These are phyloP conservation scores for Lantana camara DNA, from an alignment of 257 asterid genomes.

Conservation along the genomic window DNA sequence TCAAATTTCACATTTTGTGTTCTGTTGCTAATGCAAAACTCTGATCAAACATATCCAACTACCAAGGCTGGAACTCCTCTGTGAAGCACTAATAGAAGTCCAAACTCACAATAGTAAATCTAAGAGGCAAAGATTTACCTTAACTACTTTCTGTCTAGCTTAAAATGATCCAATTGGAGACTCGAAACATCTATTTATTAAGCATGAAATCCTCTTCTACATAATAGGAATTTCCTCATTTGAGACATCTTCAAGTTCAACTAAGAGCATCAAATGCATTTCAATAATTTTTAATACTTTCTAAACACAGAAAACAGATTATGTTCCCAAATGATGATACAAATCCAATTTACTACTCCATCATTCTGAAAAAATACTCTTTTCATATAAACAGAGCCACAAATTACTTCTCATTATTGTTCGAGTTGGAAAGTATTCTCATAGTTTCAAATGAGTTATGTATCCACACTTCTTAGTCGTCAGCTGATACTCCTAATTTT, in stretches of 20 bases:
- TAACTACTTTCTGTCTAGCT: neutral
- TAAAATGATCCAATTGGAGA: neutral
- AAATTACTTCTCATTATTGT: neutral
- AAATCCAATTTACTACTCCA: neutral
- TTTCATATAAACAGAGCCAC: neutral
- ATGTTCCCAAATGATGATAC: neutral
- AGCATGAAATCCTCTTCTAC: too few relatives aligned
- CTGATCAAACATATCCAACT: slow-evolving; percentile 12
- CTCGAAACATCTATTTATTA: slow-evolving; percentile 8
- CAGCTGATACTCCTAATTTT: neutral
- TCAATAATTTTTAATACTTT: neutral
- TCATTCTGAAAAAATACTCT: neutral
- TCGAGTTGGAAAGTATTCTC: neutral
- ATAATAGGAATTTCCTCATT: too few relatives aligned
- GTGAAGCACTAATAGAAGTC: neutral
- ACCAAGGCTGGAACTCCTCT: neutral
- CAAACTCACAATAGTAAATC: too few relatives aligned
- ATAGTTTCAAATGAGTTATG: neutral
- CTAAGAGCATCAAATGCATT: neutral
- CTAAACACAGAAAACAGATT: neutral
- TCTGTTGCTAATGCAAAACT: neutral
- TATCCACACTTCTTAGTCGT: neutral
- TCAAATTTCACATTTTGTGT: slow-evolving; percentile 1
- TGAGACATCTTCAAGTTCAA: neutral
- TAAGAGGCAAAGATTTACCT: too few relatives aligned